Conservation (phyloP, 495 filamentous ascomycete species). For the Podospora comata region DNA sequence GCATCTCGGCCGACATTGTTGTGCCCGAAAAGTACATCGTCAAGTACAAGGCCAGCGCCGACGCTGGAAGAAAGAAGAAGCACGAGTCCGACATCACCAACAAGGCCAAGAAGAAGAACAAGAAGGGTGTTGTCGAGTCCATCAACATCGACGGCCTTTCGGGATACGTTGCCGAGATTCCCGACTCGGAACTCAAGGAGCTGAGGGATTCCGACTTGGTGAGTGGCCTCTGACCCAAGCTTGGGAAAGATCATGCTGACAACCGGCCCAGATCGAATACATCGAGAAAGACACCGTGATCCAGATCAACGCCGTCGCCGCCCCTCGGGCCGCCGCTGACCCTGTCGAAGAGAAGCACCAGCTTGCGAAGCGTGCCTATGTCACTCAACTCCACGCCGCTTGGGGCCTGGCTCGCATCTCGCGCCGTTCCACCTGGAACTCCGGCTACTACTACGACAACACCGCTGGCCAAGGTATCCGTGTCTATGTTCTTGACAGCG, state of each 20-base stretch:
- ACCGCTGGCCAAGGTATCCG: constrained; percentile 16
- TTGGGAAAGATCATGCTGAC: not conserved
- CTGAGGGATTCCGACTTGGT: constrained; percentile 18
- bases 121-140: constrained; percentile 14
- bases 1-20: constrained; percentile 10
- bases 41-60: constrained; percentile 25
- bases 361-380: constrained; percentile 17
- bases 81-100: constrained; percentile 18
- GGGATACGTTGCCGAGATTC: constrained; percentile 24
- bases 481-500: constrained; percentile 57
- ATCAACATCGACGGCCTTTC: constrained; percentile 22
- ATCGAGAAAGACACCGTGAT: constrained; percentile 24
- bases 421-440: constrained; percentile 38
- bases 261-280: constrained; percentile 19
- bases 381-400: constrained; percentile 26
- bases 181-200: constrained; percentile 11
- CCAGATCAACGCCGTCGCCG: constrained; percentile 9
- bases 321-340: not conserved
- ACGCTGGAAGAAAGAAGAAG: constrained; percentile 11
- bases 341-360: constrained; percentile 1
- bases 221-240: not conserved
- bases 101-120: constrained; percentile 14
- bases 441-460: constrained; percentile 40
- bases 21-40: constrained; percentile 27
- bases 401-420: constrained; percentile 60